Conservation (phyloP, 352 stramenopile genomes). For the Phytophthora macrochlamydospora region DNA sequence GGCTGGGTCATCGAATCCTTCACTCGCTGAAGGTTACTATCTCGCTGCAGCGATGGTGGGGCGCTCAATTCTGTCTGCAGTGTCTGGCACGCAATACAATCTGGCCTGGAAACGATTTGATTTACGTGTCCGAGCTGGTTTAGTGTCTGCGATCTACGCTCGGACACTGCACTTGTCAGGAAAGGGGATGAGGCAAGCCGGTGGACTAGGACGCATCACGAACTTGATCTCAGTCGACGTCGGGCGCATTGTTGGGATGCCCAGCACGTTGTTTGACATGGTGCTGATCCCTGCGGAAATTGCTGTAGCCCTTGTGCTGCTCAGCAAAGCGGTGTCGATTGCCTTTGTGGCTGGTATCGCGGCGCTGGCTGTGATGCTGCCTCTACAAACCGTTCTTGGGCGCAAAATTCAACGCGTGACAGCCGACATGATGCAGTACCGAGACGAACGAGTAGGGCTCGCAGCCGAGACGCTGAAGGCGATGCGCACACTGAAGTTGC, state of each 20-base stretch:
- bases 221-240: conserved; percentile 86
- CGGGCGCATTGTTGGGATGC: conserved; percentile 72
- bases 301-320: conserved; percentile 67
- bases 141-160: conserved; percentile 75
- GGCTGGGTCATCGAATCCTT: conserved; percentile 46
- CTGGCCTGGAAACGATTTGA: conserved; percentile 84
- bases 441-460: conserved; percentile 76
- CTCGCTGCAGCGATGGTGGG: conserved; percentile 60
- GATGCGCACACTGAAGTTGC: conserved; percentile 82
- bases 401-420: conserved; percentile 82
- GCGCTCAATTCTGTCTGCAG: conserved; percentile 58
- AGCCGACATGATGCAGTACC: conserved; percentile 72
- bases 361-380: conserved; percentile 82
- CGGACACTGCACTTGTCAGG: conserved; percentile 52
- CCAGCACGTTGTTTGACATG: conserved; percentile 78
- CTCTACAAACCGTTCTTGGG: conserved; percentile 80
- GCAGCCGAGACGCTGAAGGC: conserved; percentile 69
- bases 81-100: conserved; percentile 81
- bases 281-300: conserved; percentile 82
- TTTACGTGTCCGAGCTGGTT: conserved; percentile 65
- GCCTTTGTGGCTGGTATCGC: conserved; percentile 84
- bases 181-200: conserved; percentile 28
- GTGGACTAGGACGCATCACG: conserved; percentile 68
- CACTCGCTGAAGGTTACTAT: conserved; percentile 52
- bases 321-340: conserved; percentile 82